Percentiles rank a stretch among this genome's conserved stretches.
Evolutionary conservation across 352 stramenopile genomes (phyloP).

Genomic region (Plasmopara muralis): DNA sequence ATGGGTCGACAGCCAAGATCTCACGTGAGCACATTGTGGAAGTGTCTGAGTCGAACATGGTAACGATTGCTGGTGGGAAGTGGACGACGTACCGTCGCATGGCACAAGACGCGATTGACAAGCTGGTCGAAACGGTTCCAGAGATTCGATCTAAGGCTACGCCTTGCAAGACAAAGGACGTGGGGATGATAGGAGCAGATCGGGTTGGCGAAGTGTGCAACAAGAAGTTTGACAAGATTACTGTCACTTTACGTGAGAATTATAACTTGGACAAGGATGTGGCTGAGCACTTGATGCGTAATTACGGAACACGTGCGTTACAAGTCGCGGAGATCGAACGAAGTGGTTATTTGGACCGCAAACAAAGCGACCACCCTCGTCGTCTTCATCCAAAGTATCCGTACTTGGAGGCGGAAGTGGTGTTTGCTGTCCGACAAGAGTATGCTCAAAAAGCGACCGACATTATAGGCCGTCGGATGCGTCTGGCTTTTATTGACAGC

Average conservation of each 20-base stretch:
- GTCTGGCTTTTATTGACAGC: conserved; percentile 91
- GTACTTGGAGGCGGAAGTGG: conserved; percentile 93
- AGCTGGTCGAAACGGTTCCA: conserved; percentile 74
- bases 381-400: conserved; percentile 92
- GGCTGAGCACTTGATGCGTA: conserved; percentile 91
- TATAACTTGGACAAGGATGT: conserved; percentile 93
- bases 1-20: conserved; percentile 83
- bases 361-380: conserved; percentile 77
- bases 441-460: conserved; percentile 92
- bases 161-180: conserved; percentile 69
- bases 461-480: conserved; percentile 88
- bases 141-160: conserved; percentile 65
- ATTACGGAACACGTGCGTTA: conserved; percentile 94
- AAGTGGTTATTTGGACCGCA: conserved; percentile 77
- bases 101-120: conserved; percentile 93
- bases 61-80: conserved; percentile 95
- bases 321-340: conserved; percentile 91
- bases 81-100: conserved; percentile 97
- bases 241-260: conserved; percentile 88
- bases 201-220: conserved; percentile 91
- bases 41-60: conserved; percentile 82
- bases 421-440: conserved; percentile 90
- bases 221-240: conserved; percentile 95
- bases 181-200: conserved; percentile 85
- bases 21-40: conserved; percentile 93